Base-by-base conservation (phyloP, 371 early-diverging fungal species). In the Circinella umbellata region DNA sequence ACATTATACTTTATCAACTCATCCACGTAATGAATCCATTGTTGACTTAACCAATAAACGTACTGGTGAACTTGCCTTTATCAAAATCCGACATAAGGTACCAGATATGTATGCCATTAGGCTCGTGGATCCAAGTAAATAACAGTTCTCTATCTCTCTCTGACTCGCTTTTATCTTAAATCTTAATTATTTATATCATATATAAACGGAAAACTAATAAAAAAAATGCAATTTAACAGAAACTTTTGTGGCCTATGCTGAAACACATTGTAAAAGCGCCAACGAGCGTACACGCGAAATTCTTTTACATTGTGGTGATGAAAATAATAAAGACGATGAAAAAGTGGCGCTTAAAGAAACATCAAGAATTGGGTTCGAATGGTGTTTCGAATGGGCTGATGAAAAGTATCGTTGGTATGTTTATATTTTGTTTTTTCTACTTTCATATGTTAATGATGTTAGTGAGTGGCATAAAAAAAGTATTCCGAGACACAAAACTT, bases 361-460 rank as follows among this genome's bases (percentile, higher is more conserved):
- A 4, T 71, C 80, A 54, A 67, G 69, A 11, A 65, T 83, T 39
- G 77, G 81, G 5, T 80, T 83, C 61, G 84, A 83, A 70, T 83
- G 84, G 84, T 66, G 49, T 14, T 83, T 83, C 76, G 71, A 75
- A 59, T 83, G 84, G 84, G 77, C 81, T 71, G 73, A 72, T 36
- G 73, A 83, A 36, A 74, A 72, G 60, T 78, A 76, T 48, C 73
- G 67, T 67, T 83, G 84, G 84, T 83, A 78, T 46, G 57, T 27
- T 27, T 27, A 27, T 27, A 27, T 59, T 36, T 18, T 13, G 15
- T 11, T 39, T 65, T 10, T 65, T 38, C 53, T 35, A 17, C 17
- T 9, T n/a, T 17, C 39, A 38, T 39, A 39, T 46, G 57, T n/a
- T 57, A 10, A 57, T 34, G n/a, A 8, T 20, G 3, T 51, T 15